Evolutionary conservation across 257 asterid genomes (phyloP), one percentile per base, ranked within the genome.

Genomic region (Petunia secreta): DNA sequence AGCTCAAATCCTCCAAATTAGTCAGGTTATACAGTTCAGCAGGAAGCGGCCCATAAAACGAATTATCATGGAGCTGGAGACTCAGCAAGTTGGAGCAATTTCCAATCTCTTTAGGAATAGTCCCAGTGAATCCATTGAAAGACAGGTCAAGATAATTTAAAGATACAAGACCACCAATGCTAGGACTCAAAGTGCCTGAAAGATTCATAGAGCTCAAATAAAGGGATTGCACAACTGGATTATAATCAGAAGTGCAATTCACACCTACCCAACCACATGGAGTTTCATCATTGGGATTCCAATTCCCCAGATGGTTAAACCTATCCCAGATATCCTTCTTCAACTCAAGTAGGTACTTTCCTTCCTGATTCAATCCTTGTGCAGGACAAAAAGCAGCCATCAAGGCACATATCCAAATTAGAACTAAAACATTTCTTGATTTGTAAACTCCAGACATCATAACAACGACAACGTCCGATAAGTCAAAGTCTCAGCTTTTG

Each of bases 261-360:
- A 95, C 97, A 66, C 99, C 98, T 40, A 65, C 8, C 99, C 99
- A 95, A 62, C 82, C 81, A 81, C 99, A 95, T 15, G 99, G 97
- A 6, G 90, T 90, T 43, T 60, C 85, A 84, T 93, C 95, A 63
- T 78, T 82, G 0, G 94, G 85, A 79, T 92, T 91, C 99, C 99
- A 95, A 78, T 90, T 84, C 25, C 69, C 77, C 9, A 95, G 92
- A 80, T 63, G 57, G 68, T 85, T 82, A 52, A 25, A 75, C 8
- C 84, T 83, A 75, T 95, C 99, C 63, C 75, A 44, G 14, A 95
- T 82, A 82, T 6, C 83, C 82, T 89, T 85, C 94, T 95, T 95
- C 64, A 93, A 75, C 37, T 95, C 92, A 4, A 95, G 80, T 38
- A 95, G 96, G 79, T 82, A 16, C 40, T 84, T 80, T 62, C 97